phyloP scores from a whole-genome alignment of 257 asterid species.

The Capsicum rhomboideum region DNA sequence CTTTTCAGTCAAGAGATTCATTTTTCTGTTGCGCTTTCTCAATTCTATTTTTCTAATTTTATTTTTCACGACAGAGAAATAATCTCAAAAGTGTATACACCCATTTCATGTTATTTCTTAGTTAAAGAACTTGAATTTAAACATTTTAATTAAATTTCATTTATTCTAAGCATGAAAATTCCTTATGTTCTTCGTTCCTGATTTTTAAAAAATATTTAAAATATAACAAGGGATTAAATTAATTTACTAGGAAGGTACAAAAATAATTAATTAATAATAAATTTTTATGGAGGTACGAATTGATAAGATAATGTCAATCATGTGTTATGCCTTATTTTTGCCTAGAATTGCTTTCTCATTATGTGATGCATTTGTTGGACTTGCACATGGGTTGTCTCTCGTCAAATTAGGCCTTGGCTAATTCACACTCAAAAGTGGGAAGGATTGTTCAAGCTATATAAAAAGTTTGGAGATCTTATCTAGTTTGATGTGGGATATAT shows the following conservation, averaged over 20 bases:
- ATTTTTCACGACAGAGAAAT: background rate
- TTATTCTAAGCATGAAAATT: background rate
- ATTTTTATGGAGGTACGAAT: background rate
- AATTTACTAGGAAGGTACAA: conserved; percentile 10
- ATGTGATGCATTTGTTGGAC: background rate
- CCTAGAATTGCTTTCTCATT: conserved; percentile 9
- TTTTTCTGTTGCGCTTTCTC: background rate
- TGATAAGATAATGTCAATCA: conserved; percentile 7
- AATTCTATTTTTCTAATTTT: background rate
- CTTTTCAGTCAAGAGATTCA: no score
- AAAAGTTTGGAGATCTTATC: no score
- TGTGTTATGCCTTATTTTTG: conserved; percentile 20
- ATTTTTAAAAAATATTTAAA: background rate
- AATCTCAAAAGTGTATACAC: no score
- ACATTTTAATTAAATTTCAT: background rate
- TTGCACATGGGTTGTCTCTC: no score
- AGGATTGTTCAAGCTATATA: no score
- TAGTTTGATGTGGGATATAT: no score
- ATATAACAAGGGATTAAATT: background rate
- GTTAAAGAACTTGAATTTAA: background rate
- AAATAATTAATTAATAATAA: background rate
- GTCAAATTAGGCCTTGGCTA: no score
- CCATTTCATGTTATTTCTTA: background rate
- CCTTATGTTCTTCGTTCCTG: background rate
- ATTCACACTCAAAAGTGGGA: no score